phyloP scores from a whole-genome alignment of 331 rosid species.

The Erythrophleum ivorense region DNA sequence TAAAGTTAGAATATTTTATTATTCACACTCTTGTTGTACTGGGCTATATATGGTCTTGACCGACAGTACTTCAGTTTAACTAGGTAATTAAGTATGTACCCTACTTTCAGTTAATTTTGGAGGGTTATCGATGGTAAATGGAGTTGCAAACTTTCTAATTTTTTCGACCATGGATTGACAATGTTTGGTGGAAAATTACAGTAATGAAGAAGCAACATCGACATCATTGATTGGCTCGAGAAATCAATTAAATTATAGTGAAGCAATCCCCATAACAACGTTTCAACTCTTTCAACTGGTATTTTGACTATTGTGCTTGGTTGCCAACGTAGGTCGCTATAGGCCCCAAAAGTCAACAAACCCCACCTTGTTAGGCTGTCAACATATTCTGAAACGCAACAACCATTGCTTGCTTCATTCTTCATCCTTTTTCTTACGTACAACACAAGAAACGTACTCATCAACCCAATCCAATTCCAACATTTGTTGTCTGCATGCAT shows the following conservation, averaged over 20 bases:
- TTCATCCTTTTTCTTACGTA: slow-evolving; percentile 19
- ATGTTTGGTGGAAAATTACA: not conserved
- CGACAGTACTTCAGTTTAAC: not conserved
- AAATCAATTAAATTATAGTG: not conserved
- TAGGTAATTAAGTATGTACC: too few relatives aligned
- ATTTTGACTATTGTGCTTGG: not conserved
- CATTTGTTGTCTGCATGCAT: not conserved
- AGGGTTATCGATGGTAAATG: too few relatives aligned
- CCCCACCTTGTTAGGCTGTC: slow-evolving; percentile 29
- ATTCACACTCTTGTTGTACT: not conserved
- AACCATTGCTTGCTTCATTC: slow-evolving; percentile 17
- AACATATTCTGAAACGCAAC: slow-evolving; percentile 19
- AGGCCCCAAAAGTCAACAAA: slow-evolving; percentile 33
- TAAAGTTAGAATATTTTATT: not conserved
- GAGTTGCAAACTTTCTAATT: too few relatives aligned
- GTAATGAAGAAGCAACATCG: not conserved
- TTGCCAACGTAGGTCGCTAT: not conserved
- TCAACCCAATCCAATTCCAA: slow-evolving; percentile 18
- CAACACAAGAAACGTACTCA: slow-evolving; percentile 34
- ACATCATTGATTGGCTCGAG: not conserved
- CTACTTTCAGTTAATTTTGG: too few relatives aligned
- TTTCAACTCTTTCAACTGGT: not conserved
- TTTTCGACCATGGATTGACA: not conserved
- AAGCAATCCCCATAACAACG: not conserved
- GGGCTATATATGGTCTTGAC: not conserved